These are phyloP conservation scores for Ophiostoma angusticollis DNA, from an alignment of 2,329 filamentous ascomycete species.

Conservation along the genomic window DNA sequence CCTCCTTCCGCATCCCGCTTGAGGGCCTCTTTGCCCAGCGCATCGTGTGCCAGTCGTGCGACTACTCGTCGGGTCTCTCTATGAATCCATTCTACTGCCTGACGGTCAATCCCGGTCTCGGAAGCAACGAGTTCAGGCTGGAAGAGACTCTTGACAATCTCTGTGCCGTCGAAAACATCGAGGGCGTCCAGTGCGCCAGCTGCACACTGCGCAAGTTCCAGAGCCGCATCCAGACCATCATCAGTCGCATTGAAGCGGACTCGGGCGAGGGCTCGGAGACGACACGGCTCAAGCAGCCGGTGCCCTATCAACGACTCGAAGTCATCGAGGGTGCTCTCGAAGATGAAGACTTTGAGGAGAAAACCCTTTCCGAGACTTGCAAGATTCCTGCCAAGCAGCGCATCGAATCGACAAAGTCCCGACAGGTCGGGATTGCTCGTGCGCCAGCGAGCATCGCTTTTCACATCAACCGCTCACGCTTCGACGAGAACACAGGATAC, in stretches of 20 bases:
- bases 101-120: constrained; percentile 64
- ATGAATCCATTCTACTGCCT: constrained; percentile 91
- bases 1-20: constrained; percentile 54
- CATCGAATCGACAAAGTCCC: constrained; percentile 71
- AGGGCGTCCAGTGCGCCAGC: constrained; percentile 81
- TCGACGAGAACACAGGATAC: constrained; percentile 68
- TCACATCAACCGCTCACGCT: constrained; percentile 85
- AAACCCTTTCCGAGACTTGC: constrained; percentile 49
- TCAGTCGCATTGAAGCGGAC: constrained; percentile 25
- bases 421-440: constrained; percentile 75
- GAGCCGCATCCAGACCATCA: constrained; percentile 33
- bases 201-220: constrained; percentile 62
- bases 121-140: constrained; percentile 51
- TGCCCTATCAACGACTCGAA: constrained; percentile 43
- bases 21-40: constrained; percentile 81
- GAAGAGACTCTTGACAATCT: constrained; percentile 74
- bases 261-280: constrained; percentile 25
- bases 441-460: constrained; percentile 69
- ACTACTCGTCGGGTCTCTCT: constrained; percentile 74
- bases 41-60: constrained; percentile 75
- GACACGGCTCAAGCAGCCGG: constrained; percentile 25
- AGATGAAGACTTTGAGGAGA: constrained; percentile 66
- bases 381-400: constrained; percentile 49
- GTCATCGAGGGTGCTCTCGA: constrained; percentile 60
- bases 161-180: constrained; percentile 71